These are phyloP conservation scores for Penicillium riverlandense DNA, from an alignment of 495 filamentous ascomycete genomes.

Conservation along the genomic window DNA sequence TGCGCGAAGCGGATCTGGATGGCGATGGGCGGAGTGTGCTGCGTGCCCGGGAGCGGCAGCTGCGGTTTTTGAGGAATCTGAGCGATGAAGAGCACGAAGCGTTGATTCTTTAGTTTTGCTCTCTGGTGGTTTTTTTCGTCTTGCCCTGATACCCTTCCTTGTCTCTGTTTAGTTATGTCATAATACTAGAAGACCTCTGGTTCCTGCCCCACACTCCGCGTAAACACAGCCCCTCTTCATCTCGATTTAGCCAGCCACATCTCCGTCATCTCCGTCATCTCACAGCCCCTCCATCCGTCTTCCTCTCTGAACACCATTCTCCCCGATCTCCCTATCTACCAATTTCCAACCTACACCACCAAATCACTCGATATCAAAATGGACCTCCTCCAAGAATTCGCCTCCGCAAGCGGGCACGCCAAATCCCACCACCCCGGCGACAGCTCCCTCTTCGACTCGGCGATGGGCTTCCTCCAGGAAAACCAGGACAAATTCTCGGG, in stretches of 20 bases:
- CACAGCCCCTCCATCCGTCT: background rate
- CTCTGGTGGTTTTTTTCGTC: background rate
- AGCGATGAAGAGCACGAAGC: conserved; percentile 29
- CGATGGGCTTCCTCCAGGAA: conserved; percentile 40
- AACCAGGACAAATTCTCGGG: conserved; percentile 23
- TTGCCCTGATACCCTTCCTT: conserved; percentile 15
- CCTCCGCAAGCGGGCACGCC: conserved; percentile 41
- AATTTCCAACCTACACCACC: too few species aligned
- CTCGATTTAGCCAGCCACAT: background rate
- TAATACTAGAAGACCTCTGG: too few species aligned
- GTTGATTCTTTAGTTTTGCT: conserved; percentile 20
- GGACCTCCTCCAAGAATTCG: conserved; percentile 30
- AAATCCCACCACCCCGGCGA: conserved; percentile 30
- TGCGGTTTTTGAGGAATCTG: conserved; percentile 27
- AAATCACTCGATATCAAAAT: too few species aligned
- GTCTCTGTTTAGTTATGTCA: conserved; percentile 3
- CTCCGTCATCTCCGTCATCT: background rate
- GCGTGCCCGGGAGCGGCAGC: conserved; percentile 22
- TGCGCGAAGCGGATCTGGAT: conserved; percentile 25
- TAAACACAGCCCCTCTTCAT: conserved; percentile 2
- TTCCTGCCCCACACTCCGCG: background rate
- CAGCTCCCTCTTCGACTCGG: conserved; percentile 39
- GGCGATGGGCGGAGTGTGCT: conserved; percentile 29
- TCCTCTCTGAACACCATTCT: background rate
- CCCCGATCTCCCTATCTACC: too few species aligned